Evolutionary conservation across 345 rosid species (phyloP).

Genomic region (Syzygium oleosum): DNA sequence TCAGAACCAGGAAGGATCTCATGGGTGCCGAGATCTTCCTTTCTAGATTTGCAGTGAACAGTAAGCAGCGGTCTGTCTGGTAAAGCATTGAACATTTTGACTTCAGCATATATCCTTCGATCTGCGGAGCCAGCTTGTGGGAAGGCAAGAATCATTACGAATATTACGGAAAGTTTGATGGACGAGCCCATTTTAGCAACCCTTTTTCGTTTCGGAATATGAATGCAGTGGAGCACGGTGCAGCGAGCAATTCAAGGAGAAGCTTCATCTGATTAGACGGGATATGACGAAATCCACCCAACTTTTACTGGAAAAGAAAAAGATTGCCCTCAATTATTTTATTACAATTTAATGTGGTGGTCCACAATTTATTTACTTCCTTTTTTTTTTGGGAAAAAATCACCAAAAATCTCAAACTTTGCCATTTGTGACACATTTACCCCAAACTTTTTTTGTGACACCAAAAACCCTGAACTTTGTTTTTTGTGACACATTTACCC

Average conservation of each 20-base stretch:
- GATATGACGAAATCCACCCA: background rate
- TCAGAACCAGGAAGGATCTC: background rate
- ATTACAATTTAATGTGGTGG: background rate
- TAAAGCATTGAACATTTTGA: background rate
- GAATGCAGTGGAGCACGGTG: background rate
- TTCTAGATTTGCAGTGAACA: background rate
- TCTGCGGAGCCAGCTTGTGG: background rate
- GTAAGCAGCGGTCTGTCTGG: background rate
- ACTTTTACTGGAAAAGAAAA: background rate
- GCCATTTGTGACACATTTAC: too few relatives aligned
- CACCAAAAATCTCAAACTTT: too few relatives aligned
- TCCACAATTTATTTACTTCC: background rate
- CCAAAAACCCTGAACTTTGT: too few relatives aligned
- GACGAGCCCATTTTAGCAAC: background rate
- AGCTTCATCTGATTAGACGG: background rate
- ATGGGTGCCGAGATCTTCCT: background rate
- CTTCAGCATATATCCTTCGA: rapidly evolving
- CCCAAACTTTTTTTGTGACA: too few relatives aligned
- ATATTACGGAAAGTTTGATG: background rate
- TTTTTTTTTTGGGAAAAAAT: too few relatives aligned
- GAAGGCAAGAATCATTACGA: background rate
- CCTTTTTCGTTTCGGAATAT: background rate
- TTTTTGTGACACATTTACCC: too few relatives aligned
- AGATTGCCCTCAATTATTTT: background rate
- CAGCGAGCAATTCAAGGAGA: background rate